phyloP scores from a whole-genome alignment of 148 eudicot genomes.

The Drosera capensis region DNA sequence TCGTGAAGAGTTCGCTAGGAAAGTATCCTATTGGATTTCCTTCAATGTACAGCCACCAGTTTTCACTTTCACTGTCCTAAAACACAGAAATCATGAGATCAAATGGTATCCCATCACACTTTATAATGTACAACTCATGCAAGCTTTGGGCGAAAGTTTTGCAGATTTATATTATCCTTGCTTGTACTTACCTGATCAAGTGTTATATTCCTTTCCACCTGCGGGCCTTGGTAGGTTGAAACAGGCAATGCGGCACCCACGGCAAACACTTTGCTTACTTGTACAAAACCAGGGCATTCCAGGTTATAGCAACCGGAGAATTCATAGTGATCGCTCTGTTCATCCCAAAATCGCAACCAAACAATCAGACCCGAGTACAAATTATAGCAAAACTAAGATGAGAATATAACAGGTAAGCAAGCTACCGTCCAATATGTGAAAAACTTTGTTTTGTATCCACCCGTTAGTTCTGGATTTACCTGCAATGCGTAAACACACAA shows the following conservation, averaged over 20 bases:
- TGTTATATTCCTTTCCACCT: background rate
- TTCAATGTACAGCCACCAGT: slow-evolving; percentile 6
- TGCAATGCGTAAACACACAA: background rate
- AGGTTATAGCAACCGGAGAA: slow-evolving; percentile 8
- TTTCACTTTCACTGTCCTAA: slow-evolving; percentile 3
- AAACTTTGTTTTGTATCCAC: slow-evolving; percentile 5
- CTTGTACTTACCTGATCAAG: slow-evolving; percentile 6
- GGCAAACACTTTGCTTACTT: background rate
- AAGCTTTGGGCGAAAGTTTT: background rate
- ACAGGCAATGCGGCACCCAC: background rate
- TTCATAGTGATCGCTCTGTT: background rate
- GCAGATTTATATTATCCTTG: too few relatives aligned
- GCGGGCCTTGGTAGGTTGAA: background rate
- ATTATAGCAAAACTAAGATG: background rate
- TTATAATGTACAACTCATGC: background rate
- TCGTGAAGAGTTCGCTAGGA: slow-evolving; percentile 6
- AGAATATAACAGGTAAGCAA: too few relatives aligned
- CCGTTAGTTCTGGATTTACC: slow-evolving; percentile 1
- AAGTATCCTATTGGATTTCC: slow-evolving; percentile 5
- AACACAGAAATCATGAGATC: background rate
- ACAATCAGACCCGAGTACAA: too few relatives aligned
- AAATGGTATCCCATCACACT: background rate
- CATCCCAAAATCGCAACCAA: too few relatives aligned
- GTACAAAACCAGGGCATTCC: slow-evolving; percentile 9
- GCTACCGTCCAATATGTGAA: slow-evolving; percentile 12